Evolutionary conservation across 176 grass and related monocot genomes (phyloP), one percentile per base, ranked within the genome.

Genomic region (Puya raimondii): DNA sequence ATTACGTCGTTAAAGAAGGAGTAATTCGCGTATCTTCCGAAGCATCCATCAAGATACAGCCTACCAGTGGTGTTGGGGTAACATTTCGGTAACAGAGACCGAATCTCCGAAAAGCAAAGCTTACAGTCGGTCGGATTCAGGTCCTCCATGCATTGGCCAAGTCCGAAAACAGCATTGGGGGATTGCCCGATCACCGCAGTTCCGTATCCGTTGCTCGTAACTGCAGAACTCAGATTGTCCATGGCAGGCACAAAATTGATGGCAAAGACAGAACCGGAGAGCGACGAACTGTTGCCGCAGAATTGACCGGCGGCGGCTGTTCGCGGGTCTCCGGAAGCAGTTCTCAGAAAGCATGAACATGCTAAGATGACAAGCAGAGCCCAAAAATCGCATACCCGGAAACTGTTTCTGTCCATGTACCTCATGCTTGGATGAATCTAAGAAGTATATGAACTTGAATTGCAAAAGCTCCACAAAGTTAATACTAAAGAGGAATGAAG

Each of bases 31-130:
- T 96, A 96, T 13, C 91, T 73, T 0, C 91, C 87, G 68, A 85
- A 96, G 72, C 91, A 96, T 2, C 91, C 87, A 61, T 90, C 84
- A 51, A 95, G 87, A 76, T 82, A 95, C 59, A 96, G 64, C 4
- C 69, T n/a, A 1, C 91, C 87, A 0, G 87, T 81, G 47, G 67
- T 81, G 18, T 83, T 72, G 56, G 87, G 87, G 72, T 96, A 96
- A 77, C 91, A 96, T 69, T 85, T 87, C 13, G 87, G 91, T 9
- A 96, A 85, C 29, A 87, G 87, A 48, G 91, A 95, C 3, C 91
- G 68, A 16, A 96, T 86, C 87, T 96, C 84, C 64, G 73, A 69
- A 23, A 96, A 96, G 79, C 91, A 96, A 74, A 96, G 73, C 72
- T 83, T 75, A 83, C 84, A 90, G 81, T 96, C 87, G 53, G 87